phyloP scores from a whole-genome alignment of 2,329 filamentous ascomycete species.

The Grosmannia clavigera region DNA sequence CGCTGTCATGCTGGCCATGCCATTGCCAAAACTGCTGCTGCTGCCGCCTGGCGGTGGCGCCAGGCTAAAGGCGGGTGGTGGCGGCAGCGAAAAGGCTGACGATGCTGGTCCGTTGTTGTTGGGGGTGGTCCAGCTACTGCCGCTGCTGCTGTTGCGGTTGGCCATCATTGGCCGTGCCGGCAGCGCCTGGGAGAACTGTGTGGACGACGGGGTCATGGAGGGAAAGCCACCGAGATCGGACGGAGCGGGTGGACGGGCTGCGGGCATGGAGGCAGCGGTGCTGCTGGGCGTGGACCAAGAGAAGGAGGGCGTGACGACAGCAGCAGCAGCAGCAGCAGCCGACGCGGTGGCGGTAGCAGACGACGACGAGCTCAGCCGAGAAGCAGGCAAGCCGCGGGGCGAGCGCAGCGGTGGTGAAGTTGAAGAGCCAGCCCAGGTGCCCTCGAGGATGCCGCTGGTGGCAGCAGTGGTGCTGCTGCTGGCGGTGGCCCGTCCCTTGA shows the following conservation, averaged over 20 bases:
- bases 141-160: background rate
- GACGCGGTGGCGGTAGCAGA: slow-evolving; percentile 20
- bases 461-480: background rate
- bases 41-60: slow-evolving; percentile 28
- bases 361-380: slow-evolving; percentile 13
- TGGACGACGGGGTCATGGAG: slow-evolving; percentile 43
- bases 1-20: slow-evolving; percentile 1
- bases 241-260: slow-evolving; percentile 7
- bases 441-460: slow-evolving; percentile 7
- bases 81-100: background rate
- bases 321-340: background rate
- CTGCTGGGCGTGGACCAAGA: slow-evolving; percentile 45
- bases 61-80: slow-evolving; percentile 28
- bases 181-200: slow-evolving; percentile 51
- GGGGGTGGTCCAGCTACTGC: slow-evolving; percentile 33
- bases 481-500: slow-evolving; percentile 49
- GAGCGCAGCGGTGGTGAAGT: background rate
- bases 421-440: slow-evolving; percentile 4
- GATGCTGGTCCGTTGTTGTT: too few species aligned
- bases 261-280: background rate
- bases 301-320: slow-evolving; percentile 37
- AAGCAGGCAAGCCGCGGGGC: background rate
- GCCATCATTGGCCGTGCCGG: slow-evolving; percentile 26
- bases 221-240: slow-evolving; percentile 45
- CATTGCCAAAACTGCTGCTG: slow-evolving; percentile 4